Base-by-base conservation (phyloP, 78 protist species). In the Dictyostelium intermedium region DNA sequence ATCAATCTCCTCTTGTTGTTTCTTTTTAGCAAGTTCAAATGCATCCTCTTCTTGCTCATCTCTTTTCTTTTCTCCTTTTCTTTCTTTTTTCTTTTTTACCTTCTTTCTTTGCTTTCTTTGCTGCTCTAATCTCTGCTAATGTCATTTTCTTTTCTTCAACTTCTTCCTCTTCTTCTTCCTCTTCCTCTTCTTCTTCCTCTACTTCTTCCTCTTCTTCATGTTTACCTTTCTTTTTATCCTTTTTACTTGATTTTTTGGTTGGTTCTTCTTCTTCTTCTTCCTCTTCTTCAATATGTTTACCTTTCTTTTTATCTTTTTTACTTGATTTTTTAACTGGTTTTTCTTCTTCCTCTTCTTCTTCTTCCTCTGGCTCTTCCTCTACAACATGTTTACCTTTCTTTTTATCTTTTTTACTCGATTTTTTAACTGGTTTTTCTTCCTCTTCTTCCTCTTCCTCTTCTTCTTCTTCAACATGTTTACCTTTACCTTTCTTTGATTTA, bases 1-100 rank as follows among this genome's bases (percentile, higher is more conserved):
- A 76, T 86, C 96, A 74, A 85, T 76, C 37, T 92, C 92, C 13
- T 18, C 85, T 45, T 39, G 61, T 14, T 47, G 66, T 66, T 77
- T 73, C 82, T 84, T 47, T 50, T 84, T 84, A 45, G 56, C 70
- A 9, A 30, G 20, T 72, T 86, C 94, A 45, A 82, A 78, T 25
- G 83, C 83, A 30, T 80, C 82, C 1, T 74, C 91, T 53, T 84
- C 96, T 2, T 50, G 92, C 66, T 63, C 84, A 18, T 72, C 37
- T 87, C 79, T 27, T 66, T 94, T 85, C 78, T 94, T 83, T 30
- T 41, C 69, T 5, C 85, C 87, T 83, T 93, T 93, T 45, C 61
- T 87, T 35, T 81, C 63, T 77, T 94, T 30, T 43, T 5, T 70
- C 84, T 2, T 74, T 23, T 56, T 94, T 94, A 27, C 53, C 84